Evolutionary conservation across 192 early-diverging fungal species (phyloP).

Genomic region (Coemansia sp.): DNA sequence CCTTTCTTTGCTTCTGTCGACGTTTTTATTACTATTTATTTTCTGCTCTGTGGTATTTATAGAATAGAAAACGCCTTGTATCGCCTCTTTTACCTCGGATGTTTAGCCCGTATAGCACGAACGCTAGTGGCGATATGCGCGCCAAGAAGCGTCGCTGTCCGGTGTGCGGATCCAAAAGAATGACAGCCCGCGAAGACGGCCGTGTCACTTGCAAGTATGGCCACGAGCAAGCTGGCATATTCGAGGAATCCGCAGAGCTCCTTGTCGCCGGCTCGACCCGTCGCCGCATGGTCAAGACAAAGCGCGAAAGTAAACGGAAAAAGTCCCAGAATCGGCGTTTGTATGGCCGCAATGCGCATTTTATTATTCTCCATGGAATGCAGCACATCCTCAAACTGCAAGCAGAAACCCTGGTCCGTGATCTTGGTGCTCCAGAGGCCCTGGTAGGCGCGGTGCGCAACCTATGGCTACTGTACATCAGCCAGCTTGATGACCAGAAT

Average conservation of each 20-base stretch:
- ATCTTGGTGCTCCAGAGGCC: conserved; percentile 30
- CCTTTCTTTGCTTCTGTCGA: background rate
- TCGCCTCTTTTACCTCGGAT: conserved; percentile 1
- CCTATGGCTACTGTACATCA: conserved; percentile 47
- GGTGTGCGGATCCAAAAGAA: conserved; percentile 40
- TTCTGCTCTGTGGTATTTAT: no score
- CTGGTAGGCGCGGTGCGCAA: conserved; percentile 22
- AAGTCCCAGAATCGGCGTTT: conserved; percentile 10
- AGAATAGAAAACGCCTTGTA: background rate
- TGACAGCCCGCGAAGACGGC: conserved; percentile 39
- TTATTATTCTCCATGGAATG: conserved; percentile 30
- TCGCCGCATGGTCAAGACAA: conserved; percentile 13
- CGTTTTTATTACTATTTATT: background rate
- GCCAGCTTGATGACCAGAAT: conserved; percentile 23
- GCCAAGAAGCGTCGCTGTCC: conserved; percentile 38
- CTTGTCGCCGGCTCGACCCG: conserved; percentile 31
- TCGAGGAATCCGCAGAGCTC: conserved; percentile 35
- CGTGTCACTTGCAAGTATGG: conserved; percentile 47
- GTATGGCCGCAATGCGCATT: conserved; percentile 37
- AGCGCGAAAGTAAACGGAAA: conserved; percentile 19
- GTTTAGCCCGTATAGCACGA: conserved; percentile 2
- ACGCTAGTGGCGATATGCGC: conserved; percentile 1
- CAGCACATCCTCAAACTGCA: conserved; percentile 41
- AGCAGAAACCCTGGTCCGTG: conserved; percentile 26
- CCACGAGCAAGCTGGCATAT: conserved; percentile 45